Conservation (phyloP, 139 green algal species). For the Mesostigma viride region DNA sequence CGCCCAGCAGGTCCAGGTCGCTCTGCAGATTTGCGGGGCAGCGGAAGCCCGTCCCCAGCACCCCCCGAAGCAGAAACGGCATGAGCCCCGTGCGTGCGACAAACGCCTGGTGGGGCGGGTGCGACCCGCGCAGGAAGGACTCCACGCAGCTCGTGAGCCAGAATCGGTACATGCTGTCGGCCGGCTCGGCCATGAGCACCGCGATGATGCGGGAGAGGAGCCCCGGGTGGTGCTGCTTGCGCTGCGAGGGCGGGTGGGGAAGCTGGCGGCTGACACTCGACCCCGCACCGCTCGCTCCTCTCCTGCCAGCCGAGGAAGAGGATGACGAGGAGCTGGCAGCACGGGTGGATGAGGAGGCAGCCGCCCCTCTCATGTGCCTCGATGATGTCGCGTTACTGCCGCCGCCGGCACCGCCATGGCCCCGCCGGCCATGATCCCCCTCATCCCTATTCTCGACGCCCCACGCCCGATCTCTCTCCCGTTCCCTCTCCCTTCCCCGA, state of each 20-base stretch:
- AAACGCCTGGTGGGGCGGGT: slow-evolving; percentile 25
- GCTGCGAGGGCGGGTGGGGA: neutral
- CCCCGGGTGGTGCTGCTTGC: slow-evolving; percentile 1
- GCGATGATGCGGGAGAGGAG: slow-evolving; percentile 28
- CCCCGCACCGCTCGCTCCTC: neutral
- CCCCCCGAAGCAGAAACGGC: slow-evolving; percentile 27
- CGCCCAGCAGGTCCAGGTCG: slow-evolving; percentile 34
- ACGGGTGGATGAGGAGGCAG: too few species aligned
- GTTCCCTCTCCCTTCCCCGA: too few species aligned
- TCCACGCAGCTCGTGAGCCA: slow-evolving; percentile 36
- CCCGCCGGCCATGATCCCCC: too few species aligned
- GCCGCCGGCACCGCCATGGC: too few species aligned
- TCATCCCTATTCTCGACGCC: too few species aligned
- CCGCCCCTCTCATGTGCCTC: too few species aligned
- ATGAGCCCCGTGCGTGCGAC: slow-evolving; percentile 25
- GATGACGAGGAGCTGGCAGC: too few species aligned
- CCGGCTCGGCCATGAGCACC: slow-evolving; percentile 26
- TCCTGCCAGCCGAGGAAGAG: too few species aligned
- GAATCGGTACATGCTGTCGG: slow-evolving; percentile 28
- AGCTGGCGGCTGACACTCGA: neutral
- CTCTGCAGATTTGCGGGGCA: slow-evolving; percentile 23
- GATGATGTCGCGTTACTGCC: too few species aligned
- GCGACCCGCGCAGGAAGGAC: slow-evolving; percentile 27
- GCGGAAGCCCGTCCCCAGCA: slow-evolving; percentile 21
- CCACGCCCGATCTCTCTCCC: too few species aligned